Base-by-base conservation (phyloP, 2,329 filamentous ascomycete genomes). In the Xylaria hypoxylon region DNA sequence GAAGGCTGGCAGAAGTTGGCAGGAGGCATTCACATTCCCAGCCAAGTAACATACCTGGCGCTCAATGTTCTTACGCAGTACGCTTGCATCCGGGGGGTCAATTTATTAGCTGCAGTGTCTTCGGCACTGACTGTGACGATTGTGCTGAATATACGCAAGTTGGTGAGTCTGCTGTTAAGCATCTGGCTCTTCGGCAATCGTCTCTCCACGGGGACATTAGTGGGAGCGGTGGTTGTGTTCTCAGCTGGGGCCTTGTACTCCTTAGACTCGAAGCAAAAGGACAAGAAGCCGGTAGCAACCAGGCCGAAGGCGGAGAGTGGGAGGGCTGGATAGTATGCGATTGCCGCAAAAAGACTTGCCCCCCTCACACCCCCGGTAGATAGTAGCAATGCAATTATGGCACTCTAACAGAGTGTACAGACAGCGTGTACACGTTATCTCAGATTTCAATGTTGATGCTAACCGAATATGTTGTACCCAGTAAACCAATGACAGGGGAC, bases 41-140 rank as follows among this genome's bases (percentile, higher is more conserved):
- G 87, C 71, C 92, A 94, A 74, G 80, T 96, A 19, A 84, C 89
- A 38, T 93, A 89, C 74, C 84, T 96, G 17, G 81, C 84, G 1
- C 84, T 91, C 68, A 96, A 96, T 74, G 93, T 96, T 0, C 77
- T 96, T 55, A 98, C 96, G 2, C 96, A 99, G 79, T 93, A 97
- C 75, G 87, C 94, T 26, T 99, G 96, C 79, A 98, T 99, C 70
- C 92, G 94, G 2, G 96, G 96, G 1, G 96, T 99, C 64, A 98
- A 98, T 73, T 86, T 97, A n/a, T 85, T 99, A 4, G 94, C 93
- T 1, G 92, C 95, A 0, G 91, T 90, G 61, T 93, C 93, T 3
- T 95, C 94, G 3, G 96, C 96, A 0, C 85, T 99, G 62, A 98
- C 96, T 0, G 96, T 99, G 26, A 97, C 95, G 1, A 97, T 99